A percentile compares a stretch with the other conserved stretches of the same genome.
Conservation (phyloP, 202 grass and related monocot genomes). For the Bolboschoenoplectus hybrid region DNA sequence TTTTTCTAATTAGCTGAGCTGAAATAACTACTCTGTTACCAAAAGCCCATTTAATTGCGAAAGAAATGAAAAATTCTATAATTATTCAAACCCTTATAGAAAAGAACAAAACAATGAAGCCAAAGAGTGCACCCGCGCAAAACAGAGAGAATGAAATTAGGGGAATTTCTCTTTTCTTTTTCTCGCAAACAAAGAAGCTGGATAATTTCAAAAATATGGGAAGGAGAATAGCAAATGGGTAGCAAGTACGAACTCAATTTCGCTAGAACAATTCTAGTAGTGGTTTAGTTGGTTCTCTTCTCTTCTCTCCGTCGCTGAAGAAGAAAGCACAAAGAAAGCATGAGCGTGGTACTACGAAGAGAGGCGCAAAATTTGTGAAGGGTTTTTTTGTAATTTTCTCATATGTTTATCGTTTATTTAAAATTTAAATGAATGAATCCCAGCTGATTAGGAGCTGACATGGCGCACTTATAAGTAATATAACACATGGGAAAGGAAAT, state of each 20-base stretch:
- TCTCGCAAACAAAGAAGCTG: background rate
- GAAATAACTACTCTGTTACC: background rate
- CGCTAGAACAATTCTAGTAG: background rate
- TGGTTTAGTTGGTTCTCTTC: background rate
- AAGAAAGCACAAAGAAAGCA: constrained; percentile 16
- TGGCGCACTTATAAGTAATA: background rate
- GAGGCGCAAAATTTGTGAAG: background rate
- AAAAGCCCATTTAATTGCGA: background rate
- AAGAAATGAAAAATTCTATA: background rate
- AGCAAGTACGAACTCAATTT: background rate
- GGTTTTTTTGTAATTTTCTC: background rate
- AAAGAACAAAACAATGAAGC: background rate
- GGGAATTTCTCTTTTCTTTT: background rate
- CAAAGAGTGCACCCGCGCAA: background rate
- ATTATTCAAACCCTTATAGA: background rate
- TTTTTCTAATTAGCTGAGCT: background rate
- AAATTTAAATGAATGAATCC: background rate
- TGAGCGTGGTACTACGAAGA: background rate
- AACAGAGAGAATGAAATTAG: background rate
- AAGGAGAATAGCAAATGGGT: background rate
- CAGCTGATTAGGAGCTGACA: constrained; percentile 2
- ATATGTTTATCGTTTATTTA: background rate
- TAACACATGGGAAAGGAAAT: background rate
- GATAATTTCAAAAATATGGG: background rate
- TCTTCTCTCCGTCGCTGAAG: background rate